phyloP scores from a whole-genome alignment of 1,139 yeast genomes.

The Kodamaea derodonti region DNA sequence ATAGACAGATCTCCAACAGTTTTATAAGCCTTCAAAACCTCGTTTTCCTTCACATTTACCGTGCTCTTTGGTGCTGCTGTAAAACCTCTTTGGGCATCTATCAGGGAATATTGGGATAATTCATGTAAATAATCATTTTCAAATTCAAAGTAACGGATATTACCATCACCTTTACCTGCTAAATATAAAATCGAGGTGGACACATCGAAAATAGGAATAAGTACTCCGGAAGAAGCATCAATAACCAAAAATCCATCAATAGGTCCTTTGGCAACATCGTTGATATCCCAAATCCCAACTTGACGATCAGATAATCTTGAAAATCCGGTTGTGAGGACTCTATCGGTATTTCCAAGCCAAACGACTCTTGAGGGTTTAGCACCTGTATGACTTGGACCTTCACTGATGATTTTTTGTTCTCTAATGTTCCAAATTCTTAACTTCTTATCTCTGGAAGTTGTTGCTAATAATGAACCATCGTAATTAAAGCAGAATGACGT shows the following conservation, averaged over 20 bases:
- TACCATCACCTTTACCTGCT: conserved; percentile 98
- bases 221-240: conserved; percentile 89
- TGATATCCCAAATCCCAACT: conserved; percentile 87
- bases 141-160: conserved; percentile 87
- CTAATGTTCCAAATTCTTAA: conserved; percentile 90
- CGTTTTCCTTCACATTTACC: conserved; percentile 78
- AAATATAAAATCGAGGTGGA: conserved; percentile 75
- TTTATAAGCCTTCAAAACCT: conserved; percentile 75
- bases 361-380: conserved; percentile 85
- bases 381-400: conserved; percentile 89
- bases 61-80: conserved; percentile 82
- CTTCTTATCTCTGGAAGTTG: conserved; percentile 89
- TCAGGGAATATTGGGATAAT: conserved; percentile 80
- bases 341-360: conserved; percentile 85
- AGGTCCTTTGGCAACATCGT: conserved; percentile 72
- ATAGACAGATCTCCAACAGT: conserved; percentile 76
- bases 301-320: conserved; percentile 92
- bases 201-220: conserved; percentile 86
- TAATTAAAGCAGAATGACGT: conserved; percentile 88
- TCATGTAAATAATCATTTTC: conserved; percentile 78
- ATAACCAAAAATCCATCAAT: conserved; percentile 82
- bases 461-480: conserved; percentile 81
- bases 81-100: conserved; percentile 94
- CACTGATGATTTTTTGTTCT: conserved; percentile 66
- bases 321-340: conserved; percentile 93